Base-by-base conservation (phyloP, 441 rosid species). In the Hypseocharis bilobata region DNA sequence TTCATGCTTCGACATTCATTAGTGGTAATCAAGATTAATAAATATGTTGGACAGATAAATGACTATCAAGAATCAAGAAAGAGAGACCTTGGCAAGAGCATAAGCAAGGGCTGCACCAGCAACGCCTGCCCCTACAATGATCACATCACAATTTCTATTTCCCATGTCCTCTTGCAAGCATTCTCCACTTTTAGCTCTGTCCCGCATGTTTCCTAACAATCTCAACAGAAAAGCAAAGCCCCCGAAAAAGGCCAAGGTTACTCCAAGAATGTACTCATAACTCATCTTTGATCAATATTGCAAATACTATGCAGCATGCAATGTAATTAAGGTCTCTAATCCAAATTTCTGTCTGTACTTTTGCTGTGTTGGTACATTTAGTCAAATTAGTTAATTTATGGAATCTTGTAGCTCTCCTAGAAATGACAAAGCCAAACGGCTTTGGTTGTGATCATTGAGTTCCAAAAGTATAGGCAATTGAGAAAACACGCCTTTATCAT, bases 111-210 rank as follows among this genome's bases (percentile, higher is more conserved):
- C 61, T n/a, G 68, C 42, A 6, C 68, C 68, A 56, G 60, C 60
- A 28, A 65, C 60, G 6, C 68, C 68, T 8, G 68, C 68, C 16
- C 68, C 68, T 20, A 65, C 68, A 56, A 65, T 52, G 60, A 65
- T 27, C 3, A 57, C 36, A 57, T 57, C 61, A 47, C 23, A 17
- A 17, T 5, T 19, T 19, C 23, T 47, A 5, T 10, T 19, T 47
- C 54, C 3, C 17, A 47, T 5, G 0, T 47, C 23, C 22, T 47
- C 8, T 16, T 19, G 23, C 8, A 17, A 17, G 6, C 22, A 19
- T 0, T 47, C 54, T 0, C 6, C 19, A 6, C 6, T 19, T 47
- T 17, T 25, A 47, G 2, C 54, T 47, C 23, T 47, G 23, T 2
- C 8, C 11, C 19, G 17, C 45, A 14, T 40, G 23, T 47, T 19